Evolutionary conservation across 345 rosid genomes (phyloP), one percentile per base, ranked within the genome.

Genomic region (Eutrema heterophyllum): DNA sequence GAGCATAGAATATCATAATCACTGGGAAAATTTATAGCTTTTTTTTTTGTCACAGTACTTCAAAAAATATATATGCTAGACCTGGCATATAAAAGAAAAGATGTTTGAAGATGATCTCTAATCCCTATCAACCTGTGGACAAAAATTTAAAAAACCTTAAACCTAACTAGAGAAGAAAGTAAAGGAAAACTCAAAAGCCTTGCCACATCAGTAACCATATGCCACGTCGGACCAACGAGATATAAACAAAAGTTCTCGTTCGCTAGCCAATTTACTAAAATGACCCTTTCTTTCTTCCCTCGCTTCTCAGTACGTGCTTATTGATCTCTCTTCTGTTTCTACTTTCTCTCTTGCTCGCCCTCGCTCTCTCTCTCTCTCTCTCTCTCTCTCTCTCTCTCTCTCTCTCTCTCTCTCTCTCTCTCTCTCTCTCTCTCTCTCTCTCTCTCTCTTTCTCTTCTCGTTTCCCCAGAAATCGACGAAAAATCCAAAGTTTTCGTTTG

Each of bases 401-500:
- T 5, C 58, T 0, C 24, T 30, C 38, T 32, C 40, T 33, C n/a
- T 9, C 50, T n/a, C n/a, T 18, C n/a, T n/a, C n/a, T n/a, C n/a
- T n/a, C n/a, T n/a, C 14, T 12, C 59, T 40, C 43, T 7, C 56
- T 16, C 6, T 10, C 43, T 39, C 46, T 4, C 15, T 43, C 46
- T 43, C 8, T 5, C 59, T 0, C 26, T 30, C 39, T 33, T 13
- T 33, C n/a, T 9, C 51, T 7, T 46, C 15, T 56, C 62, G 7
- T 33, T n/a, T 56, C 8, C 41, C 26, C 41, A 35, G 24, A 56
- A n/a, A n/a, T 33, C 24, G 62, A 32, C 40, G 26, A 1, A 56
- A 56, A 57, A 33, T 0, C 41, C n/a, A 38, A 15, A 57, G 0
- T 4, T 57, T 36, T 43, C 81, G 71, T 68, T 66, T 71, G 79